Base-by-base conservation (phyloP, 768 basidiomycete genomes). In the Tubosaeta sp. region DNA sequence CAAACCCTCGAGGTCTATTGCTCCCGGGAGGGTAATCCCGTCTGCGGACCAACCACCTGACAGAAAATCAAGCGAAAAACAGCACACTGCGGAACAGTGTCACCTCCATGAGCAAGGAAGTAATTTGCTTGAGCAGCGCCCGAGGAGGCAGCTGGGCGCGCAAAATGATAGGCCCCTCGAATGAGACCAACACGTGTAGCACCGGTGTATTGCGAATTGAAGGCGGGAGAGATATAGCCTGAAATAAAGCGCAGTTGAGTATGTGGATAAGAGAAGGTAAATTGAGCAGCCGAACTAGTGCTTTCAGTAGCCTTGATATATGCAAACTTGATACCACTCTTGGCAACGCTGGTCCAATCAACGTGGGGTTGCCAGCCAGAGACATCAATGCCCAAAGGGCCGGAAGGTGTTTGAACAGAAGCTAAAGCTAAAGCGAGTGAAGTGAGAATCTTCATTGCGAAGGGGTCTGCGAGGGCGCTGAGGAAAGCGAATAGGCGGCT, bases 221-320 rank as follows among this genome's bases (percentile, higher is more conserved):
- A 83, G 1, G 64, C 3, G n/a, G 67, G 39, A 3, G 54, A 62
- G 11, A 49, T 49, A 14, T 67, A 67, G 22, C 39, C 66, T 67
- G 11, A 21, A 46, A 41, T 16, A 21, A 16, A 14, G n/a, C 4
- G 8, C 29, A 16, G 29, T 14, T 57, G 14, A 54, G 45, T 24
- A 34, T 8, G 35, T 2, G 6, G 29, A 41, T 38, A 11, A 31
- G 4, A 47, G 9, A n/a, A 43, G 14, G 30, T 0, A 47, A 31
- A 32, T 6, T 6, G 19, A 29, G 49, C 43, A 8, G 58, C 70
- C 49, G 44, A 39, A 81, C 80, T 60, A n/a, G 73, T 81, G 9
- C 78, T 78, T 61, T 86, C 83, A 3, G 83, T 86, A 9, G 83
- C 84, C 61, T 85, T 86, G 75, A 86, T 84, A 59, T 75, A 85